These are phyloP conservation scores for Aspergillus ellipticus DNA, from an alignment of 495 filamentous ascomycete genomes.

Conservation along the genomic window DNA sequence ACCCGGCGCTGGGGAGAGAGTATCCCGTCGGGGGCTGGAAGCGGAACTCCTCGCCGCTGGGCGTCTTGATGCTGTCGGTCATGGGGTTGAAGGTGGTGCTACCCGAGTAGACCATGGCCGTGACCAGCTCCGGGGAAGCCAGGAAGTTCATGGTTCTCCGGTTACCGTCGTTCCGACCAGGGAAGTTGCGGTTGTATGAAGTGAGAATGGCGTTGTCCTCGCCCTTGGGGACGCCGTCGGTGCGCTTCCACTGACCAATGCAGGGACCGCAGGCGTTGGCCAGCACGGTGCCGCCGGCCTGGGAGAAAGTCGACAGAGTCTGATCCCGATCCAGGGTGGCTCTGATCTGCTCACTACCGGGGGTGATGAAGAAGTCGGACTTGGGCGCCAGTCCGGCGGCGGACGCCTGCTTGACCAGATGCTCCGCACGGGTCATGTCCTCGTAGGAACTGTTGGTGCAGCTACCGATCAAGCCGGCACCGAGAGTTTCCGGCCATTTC, in stretches of 20 bases:
- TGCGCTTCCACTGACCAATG: slow-evolving; percentile 95
- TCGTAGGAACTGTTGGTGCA: slow-evolving; percentile 98
- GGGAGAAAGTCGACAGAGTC: slow-evolving; percentile 79
- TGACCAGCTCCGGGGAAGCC: slow-evolving; percentile 92
- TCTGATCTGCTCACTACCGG: slow-evolving; percentile 93
- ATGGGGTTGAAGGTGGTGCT: slow-evolving; percentile 94
- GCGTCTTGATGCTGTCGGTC: slow-evolving; percentile 77
- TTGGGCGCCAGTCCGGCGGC: slow-evolving; percentile 84
- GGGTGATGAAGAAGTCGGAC: slow-evolving; percentile 90
- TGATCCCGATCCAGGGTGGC: slow-evolving; percentile 85
- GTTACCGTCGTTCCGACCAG: slow-evolving; percentile 95
- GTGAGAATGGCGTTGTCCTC: slow-evolving; percentile 93
- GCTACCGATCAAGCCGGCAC: slow-evolving; percentile 90
- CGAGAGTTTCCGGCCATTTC: slow-evolving; percentile 85
- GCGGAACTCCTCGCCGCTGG: slow-evolving; percentile 77
- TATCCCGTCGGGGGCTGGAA: slow-evolving; percentile 78
- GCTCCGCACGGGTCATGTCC: slow-evolving; percentile 93
- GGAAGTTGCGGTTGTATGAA: slow-evolving; percentile 98
- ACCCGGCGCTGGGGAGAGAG: slow-evolving; percentile 73
- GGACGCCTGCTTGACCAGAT: slow-evolving; percentile 83
- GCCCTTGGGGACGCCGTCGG: slow-evolving; percentile 75
- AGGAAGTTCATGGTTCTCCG: slow-evolving; percentile 97
- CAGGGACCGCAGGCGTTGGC: slow-evolving; percentile 96
- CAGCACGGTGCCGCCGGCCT: slow-evolving; percentile 82
- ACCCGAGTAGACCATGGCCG: slow-evolving; percentile 90